A percentile compares a stretch with the other conserved stretches of the same genome.
These are phyloP conservation scores for Tremella fuciformis DNA, from an alignment of 768 basidiomycete genomes.

Conservation along the genomic window DNA sequence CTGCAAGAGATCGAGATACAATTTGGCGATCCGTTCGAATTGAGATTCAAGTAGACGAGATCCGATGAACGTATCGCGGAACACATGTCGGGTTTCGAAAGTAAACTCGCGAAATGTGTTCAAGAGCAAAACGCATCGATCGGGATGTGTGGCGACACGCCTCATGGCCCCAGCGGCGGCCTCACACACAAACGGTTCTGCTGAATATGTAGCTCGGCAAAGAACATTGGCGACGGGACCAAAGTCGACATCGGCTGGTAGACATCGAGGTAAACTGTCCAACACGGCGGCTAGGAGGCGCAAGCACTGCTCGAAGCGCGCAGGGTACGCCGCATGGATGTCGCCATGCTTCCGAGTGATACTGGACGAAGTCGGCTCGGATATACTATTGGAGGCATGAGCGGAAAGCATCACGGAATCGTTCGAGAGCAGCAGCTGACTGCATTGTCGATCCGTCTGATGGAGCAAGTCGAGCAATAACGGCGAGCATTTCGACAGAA, in stretches of 20 bases:
- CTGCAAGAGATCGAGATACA: constrained; percentile 74
- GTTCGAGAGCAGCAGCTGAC: constrained; percentile 69
- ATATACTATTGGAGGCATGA: constrained; percentile 59
- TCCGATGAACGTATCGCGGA: constrained; percentile 58
- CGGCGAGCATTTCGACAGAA: constrained; percentile 65
- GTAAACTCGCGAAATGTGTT: constrained; percentile 67
- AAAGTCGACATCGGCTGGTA: constrained; percentile 60
- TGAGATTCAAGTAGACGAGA: constrained; percentile 65
- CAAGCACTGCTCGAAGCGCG: constrained; percentile 62
- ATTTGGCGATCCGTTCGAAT: constrained; percentile 62
- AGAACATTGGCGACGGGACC: constrained; percentile 72
- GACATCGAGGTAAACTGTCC: constrained; percentile 78
- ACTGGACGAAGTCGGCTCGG: constrained; percentile 62
- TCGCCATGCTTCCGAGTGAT: constrained; percentile 64
- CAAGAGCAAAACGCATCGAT: constrained; percentile 61
- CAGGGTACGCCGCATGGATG: constrained; percentile 61
- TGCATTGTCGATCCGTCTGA: constrained; percentile 64
- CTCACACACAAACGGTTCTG: constrained; percentile 72
- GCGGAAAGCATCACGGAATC: constrained; percentile 67
- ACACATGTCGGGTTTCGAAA: constrained; percentile 66
- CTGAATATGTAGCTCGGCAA: constrained; percentile 75
- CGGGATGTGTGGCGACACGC: constrained; percentile 66
- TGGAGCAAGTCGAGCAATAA: constrained; percentile 61
- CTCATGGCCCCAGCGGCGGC: constrained; percentile 66
- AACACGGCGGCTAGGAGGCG: constrained; percentile 71